A percentile compares a stretch with the other conserved stretches of the same genome.
These are phyloP conservation scores for Colletotrichum eremochloae DNA, from an alignment of 2,329 filamentous ascomycete species.

Conservation along the genomic window DNA sequence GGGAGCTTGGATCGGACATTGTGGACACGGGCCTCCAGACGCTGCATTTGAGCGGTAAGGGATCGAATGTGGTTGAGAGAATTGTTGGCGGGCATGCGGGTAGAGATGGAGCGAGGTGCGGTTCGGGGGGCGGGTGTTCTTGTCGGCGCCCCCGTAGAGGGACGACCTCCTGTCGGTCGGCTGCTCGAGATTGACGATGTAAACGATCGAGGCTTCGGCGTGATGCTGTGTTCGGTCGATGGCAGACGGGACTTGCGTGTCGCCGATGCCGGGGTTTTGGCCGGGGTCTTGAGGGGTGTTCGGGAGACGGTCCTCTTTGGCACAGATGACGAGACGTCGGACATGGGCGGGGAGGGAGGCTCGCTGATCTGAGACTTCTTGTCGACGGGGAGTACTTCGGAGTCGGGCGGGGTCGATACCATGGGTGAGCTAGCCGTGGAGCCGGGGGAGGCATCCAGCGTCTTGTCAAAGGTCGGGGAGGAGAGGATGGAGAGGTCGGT, in stretches of 20 bases:
- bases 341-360: constrained; percentile 93
- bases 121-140: constrained; percentile 69
- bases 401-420: constrained; percentile 84
- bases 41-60: constrained; percentile 96
- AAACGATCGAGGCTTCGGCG: constrained; percentile 63
- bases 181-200: constrained; percentile 53
- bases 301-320: constrained; percentile 25
- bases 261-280: constrained; percentile 62
- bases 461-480: constrained; percentile 79
- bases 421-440: constrained; percentile 94
- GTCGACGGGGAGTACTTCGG: constrained; percentile 45
- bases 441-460: constrained; percentile 79
- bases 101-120: constrained; percentile 58
- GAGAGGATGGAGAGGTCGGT: constrained; percentile 74
- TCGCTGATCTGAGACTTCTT: constrained; percentile 79
- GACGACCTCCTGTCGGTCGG: constrained; percentile 52
- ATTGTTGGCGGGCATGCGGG: constrained; percentile 68
- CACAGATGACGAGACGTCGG: constrained; percentile 76
- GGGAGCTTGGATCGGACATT: constrained; percentile 92
- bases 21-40: constrained; percentile 92
- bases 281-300: constrained; percentile 56
- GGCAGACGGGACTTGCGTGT: constrained; percentile 62
- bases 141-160: constrained; percentile 59
- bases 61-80: constrained; percentile 94
- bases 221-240: constrained; percentile 54